phyloP scores from a whole-genome alignment of 257 asterid species.

The Craterostigma plantagineum region DNA sequence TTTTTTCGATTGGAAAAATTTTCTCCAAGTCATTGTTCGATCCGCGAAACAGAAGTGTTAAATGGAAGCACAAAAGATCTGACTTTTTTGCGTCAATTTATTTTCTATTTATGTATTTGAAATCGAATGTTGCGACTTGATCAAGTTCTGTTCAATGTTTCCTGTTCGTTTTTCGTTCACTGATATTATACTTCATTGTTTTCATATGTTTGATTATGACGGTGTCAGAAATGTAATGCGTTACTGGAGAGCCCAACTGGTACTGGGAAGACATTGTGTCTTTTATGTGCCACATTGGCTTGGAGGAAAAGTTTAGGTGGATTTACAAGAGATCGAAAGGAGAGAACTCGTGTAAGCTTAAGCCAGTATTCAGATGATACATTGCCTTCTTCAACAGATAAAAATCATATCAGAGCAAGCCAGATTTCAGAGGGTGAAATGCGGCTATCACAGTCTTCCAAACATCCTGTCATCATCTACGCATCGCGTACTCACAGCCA shows the following conservation, averaged over 20 bases:
- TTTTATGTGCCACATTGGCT: conserved; percentile 87
- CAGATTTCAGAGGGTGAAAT: conserved; percentile 25
- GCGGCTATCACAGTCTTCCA: conserved; percentile 34
- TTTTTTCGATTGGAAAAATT: too few relatives aligned
- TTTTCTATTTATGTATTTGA: too few relatives aligned
- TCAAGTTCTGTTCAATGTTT: not conserved
- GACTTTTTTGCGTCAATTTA: too few relatives aligned
- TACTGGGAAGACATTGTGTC: conserved; percentile 92
- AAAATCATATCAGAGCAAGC: conserved; percentile 6
- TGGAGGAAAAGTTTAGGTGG: conserved; percentile 93
- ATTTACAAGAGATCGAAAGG: conserved; percentile 47
- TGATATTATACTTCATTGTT: not conserved
- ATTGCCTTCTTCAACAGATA: conserved; percentile 13
- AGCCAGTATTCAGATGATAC: conserved; percentile 34
- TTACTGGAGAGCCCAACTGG: conserved; percentile 97
- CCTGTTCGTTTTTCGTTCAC: not conserved
- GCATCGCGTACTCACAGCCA: conserved; percentile 98
- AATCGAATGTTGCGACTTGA: too few relatives aligned
- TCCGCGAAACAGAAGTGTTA: too few relatives aligned
- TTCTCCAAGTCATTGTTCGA: too few relatives aligned
- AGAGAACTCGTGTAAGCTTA: conserved; percentile 22
- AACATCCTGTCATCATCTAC: conserved; percentile 53
- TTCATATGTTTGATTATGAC: not conserved
- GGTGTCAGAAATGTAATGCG: conserved; percentile 59
- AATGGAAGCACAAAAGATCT: too few relatives aligned